Evolutionary conservation across 73 alveolate species (phyloP).

Genomic region (Diophrys sp.): DNA sequence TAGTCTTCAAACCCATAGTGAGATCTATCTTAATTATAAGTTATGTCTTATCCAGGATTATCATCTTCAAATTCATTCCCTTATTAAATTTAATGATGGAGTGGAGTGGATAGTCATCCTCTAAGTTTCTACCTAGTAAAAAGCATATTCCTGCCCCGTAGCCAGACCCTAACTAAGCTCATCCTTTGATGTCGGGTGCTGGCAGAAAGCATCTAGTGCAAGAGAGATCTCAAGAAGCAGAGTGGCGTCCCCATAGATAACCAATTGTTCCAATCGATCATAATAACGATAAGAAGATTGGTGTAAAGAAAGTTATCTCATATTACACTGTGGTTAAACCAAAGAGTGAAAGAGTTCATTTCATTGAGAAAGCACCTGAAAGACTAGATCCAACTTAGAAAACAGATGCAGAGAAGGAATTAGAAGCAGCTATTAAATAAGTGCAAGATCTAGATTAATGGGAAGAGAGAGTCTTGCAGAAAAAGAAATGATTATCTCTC

Average conservation of each 20-base stretch:
- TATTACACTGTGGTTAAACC: conserved; percentile 46
- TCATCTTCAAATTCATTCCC: too few relatives aligned
- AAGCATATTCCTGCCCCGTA: conserved; percentile 1
- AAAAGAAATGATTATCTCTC: background rate
- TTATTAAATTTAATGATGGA: too few relatives aligned
- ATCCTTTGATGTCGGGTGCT: background rate
- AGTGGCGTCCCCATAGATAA: conserved; percentile 30
- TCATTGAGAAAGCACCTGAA: conserved; percentile 28
- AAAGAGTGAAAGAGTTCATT: conserved; percentile 36
- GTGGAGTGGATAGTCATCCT: background rate
- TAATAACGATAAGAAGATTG: conserved; percentile 31
- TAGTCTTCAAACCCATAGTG: too few relatives aligned
- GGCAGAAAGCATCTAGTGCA: background rate
- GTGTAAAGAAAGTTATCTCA: conserved; percentile 26
- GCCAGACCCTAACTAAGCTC: background rate
- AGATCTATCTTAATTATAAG: too few relatives aligned
- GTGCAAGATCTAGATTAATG: background rate
- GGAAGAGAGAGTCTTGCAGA: background rate
- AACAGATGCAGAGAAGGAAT: background rate
- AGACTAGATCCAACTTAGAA: background rate
- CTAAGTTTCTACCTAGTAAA: background rate
- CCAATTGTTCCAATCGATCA: conserved; percentile 28
- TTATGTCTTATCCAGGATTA: too few relatives aligned
- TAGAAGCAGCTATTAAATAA: background rate
- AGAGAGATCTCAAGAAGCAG: background rate